Conservation (phyloP, 129 eudicot species). For the Escallonia rubra region DNA sequence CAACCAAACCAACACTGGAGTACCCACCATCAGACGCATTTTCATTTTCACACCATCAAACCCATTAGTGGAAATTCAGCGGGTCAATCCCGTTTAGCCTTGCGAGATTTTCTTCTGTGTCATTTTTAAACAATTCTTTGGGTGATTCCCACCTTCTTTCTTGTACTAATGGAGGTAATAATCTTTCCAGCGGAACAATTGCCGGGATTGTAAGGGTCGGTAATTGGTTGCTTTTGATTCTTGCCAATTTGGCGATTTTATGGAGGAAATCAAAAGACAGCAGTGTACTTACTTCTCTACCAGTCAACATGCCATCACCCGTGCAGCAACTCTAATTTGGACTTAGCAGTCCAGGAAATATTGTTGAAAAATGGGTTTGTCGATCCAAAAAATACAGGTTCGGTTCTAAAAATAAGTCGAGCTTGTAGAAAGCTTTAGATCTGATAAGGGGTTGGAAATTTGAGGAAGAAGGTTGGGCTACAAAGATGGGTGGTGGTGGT, state of each 20-base stretch:
- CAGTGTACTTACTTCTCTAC: constrained; percentile 8
- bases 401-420: too few relatives aligned
- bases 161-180: constrained; percentile 15
- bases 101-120: not conserved
- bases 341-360: constrained; percentile 9
- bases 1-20: too few relatives aligned
- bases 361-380: too few relatives aligned
- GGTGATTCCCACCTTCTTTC: constrained; percentile 28
- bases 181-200: constrained; percentile 54
- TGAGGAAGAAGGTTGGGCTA: too few relatives aligned
- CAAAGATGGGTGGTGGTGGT: too few relatives aligned
- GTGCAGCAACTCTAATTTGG: constrained; percentile 17
- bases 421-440: too few relatives aligned
- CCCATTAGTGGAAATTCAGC: not conserved
- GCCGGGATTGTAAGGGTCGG: constrained; percentile 63
- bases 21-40: too few relatives aligned
- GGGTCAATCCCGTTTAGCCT: constrained; percentile 30
- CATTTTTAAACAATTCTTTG: constrained; percentile 27
- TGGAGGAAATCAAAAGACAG: constrained; percentile 17
- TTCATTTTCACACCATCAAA: too few relatives aligned
- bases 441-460: too few relatives aligned
- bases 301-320: constrained; percentile 22
- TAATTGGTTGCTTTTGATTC: constrained; percentile 27
- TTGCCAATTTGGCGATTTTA: constrained; percentile 3
- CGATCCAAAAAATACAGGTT: too few relatives aligned